phyloP scores from a whole-genome alignment of 164 flowering plant species.

The Vitis rotundifolia region DNA sequence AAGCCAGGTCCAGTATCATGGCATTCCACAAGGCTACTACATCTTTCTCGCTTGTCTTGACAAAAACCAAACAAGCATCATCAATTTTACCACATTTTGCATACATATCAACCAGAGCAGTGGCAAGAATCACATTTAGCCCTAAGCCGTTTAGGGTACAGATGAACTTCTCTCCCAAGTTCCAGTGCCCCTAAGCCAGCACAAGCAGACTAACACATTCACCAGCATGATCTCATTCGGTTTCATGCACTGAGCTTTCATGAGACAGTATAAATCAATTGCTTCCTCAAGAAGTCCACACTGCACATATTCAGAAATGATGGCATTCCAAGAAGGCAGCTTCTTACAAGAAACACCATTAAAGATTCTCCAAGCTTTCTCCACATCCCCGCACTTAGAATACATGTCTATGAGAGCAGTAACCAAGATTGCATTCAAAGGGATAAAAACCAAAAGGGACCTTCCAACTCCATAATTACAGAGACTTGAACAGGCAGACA shows the following conservation, averaged over 20 bases:
- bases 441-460: conserved; percentile 33
- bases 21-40: conserved; percentile 23
- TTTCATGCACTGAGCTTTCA: conserved; percentile 10
- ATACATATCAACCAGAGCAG: conserved; percentile 15
- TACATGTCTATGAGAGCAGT: conserved; percentile 39
- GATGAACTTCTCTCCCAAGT: conserved; percentile 17
- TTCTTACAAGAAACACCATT: conserved; percentile 22
- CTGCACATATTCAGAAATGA: conserved; percentile 16
- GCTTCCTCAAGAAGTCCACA: conserved; percentile 16
- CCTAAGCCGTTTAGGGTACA: conserved; percentile 8
- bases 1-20: conserved; percentile 16
- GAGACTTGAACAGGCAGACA: conserved; percentile 32
- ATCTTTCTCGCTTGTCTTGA: conserved; percentile 13
- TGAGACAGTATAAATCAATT: too few relatives aligned
- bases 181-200: conserved; percentile 19
- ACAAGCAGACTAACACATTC: conserved; percentile 23
- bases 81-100: conserved; percentile 17
- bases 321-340: conserved; percentile 15
- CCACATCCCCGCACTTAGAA: conserved; percentile 31
- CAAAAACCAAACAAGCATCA: conserved; percentile 19
- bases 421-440: conserved; percentile 22
- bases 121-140: conserved; percentile 13
- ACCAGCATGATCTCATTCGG: conserved; percentile 19
- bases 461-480: conserved; percentile 25
- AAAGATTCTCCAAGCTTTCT: conserved; percentile 27